Evolutionary conservation across 1,284 basidiomycete genomes (phyloP).

Genomic region (Boletus hoseneyae): DNA sequence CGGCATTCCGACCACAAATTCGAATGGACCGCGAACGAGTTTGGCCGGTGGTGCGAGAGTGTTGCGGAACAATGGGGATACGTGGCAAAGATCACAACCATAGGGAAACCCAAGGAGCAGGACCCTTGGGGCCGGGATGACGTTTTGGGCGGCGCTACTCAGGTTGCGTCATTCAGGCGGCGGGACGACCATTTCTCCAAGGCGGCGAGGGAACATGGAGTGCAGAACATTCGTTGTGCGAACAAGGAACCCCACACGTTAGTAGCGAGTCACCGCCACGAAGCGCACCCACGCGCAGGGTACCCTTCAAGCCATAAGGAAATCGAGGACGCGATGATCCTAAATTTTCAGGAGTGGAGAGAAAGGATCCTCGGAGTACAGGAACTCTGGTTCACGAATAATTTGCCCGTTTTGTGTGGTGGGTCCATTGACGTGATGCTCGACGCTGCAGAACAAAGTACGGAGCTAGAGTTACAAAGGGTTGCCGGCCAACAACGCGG

Average conservation of each 20-base stretch:
- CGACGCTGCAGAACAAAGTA: constrained; percentile 44
- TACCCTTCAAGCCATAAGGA: constrained; percentile 41
- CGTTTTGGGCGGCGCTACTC: constrained; percentile 64
- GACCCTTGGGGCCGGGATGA: constrained; percentile 71
- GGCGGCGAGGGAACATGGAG: constrained; percentile 36
- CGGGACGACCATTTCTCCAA: constrained; percentile 34
- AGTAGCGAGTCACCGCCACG: constrained; percentile 49
- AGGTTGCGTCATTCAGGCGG: constrained; percentile 67
- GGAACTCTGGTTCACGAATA: constrained; percentile 68
- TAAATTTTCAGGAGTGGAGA: constrained; percentile 51
- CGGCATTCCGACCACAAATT: constrained; percentile 90
- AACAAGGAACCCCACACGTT: constrained; percentile 46
- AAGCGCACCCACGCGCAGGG: constrained; percentile 45
- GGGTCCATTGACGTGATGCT: constrained; percentile 65
- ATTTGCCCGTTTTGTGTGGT: constrained; percentile 59
- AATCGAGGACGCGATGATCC: constrained; percentile 51
- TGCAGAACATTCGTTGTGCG: constrained; percentile 32
- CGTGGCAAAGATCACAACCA: constrained; percentile 49
- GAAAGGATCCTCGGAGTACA: constrained; percentile 51
- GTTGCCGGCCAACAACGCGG: constrained; percentile 21
- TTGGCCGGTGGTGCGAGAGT: constrained; percentile 63
- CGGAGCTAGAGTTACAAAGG: constrained; percentile 23
- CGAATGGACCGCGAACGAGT: constrained; percentile 87
- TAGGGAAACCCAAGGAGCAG: constrained; percentile 53
- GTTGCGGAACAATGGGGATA: constrained; percentile 77